A percentile compares a stretch with the other conserved stretches of the same genome.
Evolutionary conservation across 164 flowering plant genomes (phyloP).

Genomic region (Macadamia tetraphylla): DNA sequence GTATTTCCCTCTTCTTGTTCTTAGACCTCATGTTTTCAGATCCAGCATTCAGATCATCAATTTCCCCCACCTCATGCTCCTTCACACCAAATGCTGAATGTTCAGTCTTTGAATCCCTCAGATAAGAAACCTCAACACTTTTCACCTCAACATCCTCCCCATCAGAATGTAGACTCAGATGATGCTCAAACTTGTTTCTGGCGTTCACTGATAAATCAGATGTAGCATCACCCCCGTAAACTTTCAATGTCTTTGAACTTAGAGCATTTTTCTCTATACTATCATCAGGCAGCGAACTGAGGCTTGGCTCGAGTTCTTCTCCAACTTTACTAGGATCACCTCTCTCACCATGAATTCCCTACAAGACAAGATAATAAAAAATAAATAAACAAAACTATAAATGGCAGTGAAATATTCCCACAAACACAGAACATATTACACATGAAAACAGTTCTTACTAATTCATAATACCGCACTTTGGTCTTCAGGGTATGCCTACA

Average conservation of each 20-base stretch:
- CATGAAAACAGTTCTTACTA: slow-evolving; percentile 39
- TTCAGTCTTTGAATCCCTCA: slow-evolving; percentile 6
- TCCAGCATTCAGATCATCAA: slow-evolving; percentile 2
- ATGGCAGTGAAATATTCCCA: not conserved
- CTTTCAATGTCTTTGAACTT: not conserved
- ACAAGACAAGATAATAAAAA: slow-evolving; percentile 10
- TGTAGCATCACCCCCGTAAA: slow-evolving; percentile 10
- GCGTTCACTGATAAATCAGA: not conserved
- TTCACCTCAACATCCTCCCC: slow-evolving; percentile 3
- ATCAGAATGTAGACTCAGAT: not conserved
- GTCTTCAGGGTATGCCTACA: slow-evolving; percentile 39
- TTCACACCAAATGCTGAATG: not conserved
- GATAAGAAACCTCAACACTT: slow-evolving; percentile 6
- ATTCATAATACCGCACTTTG: slow-evolving; percentile 36
- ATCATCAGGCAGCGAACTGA: not conserved
- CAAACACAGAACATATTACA: not conserved
- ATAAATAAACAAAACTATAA: not conserved
- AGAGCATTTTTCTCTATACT: not conserved
- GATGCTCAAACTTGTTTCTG: slow-evolving; percentile 6
- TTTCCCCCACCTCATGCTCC: not conserved
- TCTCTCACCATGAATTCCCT: slow-evolving; percentile 21
- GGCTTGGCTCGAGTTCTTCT: slow-evolving; percentile 6
- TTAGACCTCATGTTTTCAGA: not conserved
- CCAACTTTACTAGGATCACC: slow-evolving; percentile 1
- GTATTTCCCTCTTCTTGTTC: slow-evolving; percentile 9